Evolutionary conservation across 2,329 filamentous ascomycete genomes (phyloP).

Genomic region (Cladorrhinum sp.): DNA sequence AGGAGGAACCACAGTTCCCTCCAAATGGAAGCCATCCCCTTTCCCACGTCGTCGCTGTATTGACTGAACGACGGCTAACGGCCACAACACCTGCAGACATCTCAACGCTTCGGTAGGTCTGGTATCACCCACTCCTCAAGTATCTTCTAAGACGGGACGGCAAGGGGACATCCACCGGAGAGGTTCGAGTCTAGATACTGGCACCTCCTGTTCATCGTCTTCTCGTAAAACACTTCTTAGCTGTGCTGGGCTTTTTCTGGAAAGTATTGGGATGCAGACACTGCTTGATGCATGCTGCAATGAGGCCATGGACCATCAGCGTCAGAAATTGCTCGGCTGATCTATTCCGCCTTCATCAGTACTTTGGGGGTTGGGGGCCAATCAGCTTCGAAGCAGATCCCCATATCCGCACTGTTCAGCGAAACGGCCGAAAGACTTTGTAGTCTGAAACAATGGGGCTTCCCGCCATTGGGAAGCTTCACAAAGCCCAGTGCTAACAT

Average conservation of each 20-base stretch:
- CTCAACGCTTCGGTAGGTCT: neutral
- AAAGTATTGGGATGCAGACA: neutral
- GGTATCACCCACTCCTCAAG: neutral
- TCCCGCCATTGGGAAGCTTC: constrained; percentile 19
- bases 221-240: neutral
- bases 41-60: constrained; percentile 9
- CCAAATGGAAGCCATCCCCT: neutral
- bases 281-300: neutral
- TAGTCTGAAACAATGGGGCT: constrained; percentile 32
- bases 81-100: neutral
- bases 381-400: constrained; percentile 12
- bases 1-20: constrained; percentile 1
- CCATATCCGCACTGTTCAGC: constrained; percentile 18
- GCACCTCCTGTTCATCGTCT: neutral
- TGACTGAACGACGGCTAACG: neutral
- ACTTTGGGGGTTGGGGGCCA: constrained; percentile 10
- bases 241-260: neutral
- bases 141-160: neutral
- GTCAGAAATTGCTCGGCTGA: too few species aligned
- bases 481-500: constrained; percentile 18
- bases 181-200: neutral
- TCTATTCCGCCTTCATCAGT: constrained; percentile 6
- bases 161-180: neutral
- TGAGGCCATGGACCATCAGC: neutral
- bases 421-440: constrained; percentile 31